These are phyloP conservation scores for Cystoderma amianthinum DNA, from an alignment of 768 basidiomycete genomes.

Conservation along the genomic window DNA sequence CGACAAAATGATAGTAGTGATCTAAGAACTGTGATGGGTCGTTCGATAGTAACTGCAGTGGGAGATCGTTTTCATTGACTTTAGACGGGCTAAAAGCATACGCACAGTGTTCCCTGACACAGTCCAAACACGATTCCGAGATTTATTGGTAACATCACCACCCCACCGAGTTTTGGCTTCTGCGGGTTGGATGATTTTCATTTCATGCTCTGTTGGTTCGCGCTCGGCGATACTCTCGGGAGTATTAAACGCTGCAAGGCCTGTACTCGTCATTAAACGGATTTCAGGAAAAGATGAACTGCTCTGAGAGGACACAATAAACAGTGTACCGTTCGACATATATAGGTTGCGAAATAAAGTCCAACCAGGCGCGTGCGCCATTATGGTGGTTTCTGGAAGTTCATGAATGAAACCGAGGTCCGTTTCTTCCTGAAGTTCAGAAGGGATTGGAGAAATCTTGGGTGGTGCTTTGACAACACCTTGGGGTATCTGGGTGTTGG, in stretches of 20 bases:
- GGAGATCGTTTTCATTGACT: neutral
- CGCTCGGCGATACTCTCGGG: constrained; percentile 61
- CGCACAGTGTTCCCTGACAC: constrained; percentile 69
- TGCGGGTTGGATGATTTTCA: constrained; percentile 52
- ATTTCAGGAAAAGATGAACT: constrained; percentile 29
- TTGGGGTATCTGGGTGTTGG: neutral
- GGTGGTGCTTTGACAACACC: neutral
- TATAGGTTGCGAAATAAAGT: constrained; percentile 80
- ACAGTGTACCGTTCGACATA: constrained; percentile 78
- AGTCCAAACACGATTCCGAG: constrained; percentile 48
- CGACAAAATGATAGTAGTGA: constrained; percentile 79
- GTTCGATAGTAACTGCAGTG: constrained; percentile 39
- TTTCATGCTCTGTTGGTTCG: constrained; percentile 57
- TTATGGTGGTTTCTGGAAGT: constrained; percentile 44
- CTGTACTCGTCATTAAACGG: constrained; percentile 62
- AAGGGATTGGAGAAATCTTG: neutral
- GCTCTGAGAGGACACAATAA: constrained; percentile 44
- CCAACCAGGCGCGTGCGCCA: constrained; percentile 76
- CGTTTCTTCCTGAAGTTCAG: neutral
- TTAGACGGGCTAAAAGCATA: constrained; percentile 1
- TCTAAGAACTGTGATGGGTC: constrained; percentile 62
- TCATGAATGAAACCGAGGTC: constrained; percentile 4
- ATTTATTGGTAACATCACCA: constrained; percentile 17
- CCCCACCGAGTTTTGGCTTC: constrained; percentile 65
- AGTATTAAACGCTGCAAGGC: constrained; percentile 46